A percentile compares a stretch with the other conserved stretches of the same genome.
These are phyloP conservation scores for Bruguiera parviflora DNA, from an alignment of 345 rosid genomes.

Conservation along the genomic window DNA sequence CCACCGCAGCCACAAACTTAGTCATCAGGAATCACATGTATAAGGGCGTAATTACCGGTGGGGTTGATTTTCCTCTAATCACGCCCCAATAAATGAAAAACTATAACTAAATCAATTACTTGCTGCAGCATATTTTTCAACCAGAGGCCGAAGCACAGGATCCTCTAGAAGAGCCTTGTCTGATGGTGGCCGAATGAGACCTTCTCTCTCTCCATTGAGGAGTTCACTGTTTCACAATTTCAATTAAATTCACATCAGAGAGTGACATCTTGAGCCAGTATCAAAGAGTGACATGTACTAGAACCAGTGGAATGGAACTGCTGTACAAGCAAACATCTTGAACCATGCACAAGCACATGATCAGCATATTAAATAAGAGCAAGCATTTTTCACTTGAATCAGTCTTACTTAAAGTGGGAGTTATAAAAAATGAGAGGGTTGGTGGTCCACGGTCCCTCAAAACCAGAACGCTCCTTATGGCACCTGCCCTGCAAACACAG, in stretches of 20 bases:
- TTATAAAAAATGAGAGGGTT: conserved; percentile 23
- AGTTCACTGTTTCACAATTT: conserved; percentile 14
- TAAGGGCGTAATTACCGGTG: no score
- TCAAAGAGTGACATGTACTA: not conserved
- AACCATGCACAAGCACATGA: no score
- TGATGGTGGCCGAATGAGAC: conserved; percentile 20
- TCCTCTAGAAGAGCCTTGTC: conserved; percentile 25
- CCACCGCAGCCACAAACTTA: no score
- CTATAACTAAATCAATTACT: not conserved
- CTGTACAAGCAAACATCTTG: no score
- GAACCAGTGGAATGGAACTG: no score
- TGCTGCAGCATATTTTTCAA: conserved; percentile 24
- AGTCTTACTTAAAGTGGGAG: conserved; percentile 23
- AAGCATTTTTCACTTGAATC: not conserved
- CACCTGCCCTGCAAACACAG: conserved; percentile 20
- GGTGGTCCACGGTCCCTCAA: conserved; percentile 26
- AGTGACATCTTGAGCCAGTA: not conserved
- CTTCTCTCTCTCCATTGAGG: conserved; percentile 23
- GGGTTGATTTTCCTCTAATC: no score
- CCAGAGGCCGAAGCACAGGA: conserved; percentile 19
- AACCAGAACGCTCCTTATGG: conserved; percentile 28
- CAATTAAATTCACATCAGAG: not conserved
- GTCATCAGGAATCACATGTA: no score
- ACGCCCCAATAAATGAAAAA: no score
- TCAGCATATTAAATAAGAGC: not conserved